Conservation (phyloP, 352 stramenopile genomes). For the Phytopythium oedochilum region DNA sequence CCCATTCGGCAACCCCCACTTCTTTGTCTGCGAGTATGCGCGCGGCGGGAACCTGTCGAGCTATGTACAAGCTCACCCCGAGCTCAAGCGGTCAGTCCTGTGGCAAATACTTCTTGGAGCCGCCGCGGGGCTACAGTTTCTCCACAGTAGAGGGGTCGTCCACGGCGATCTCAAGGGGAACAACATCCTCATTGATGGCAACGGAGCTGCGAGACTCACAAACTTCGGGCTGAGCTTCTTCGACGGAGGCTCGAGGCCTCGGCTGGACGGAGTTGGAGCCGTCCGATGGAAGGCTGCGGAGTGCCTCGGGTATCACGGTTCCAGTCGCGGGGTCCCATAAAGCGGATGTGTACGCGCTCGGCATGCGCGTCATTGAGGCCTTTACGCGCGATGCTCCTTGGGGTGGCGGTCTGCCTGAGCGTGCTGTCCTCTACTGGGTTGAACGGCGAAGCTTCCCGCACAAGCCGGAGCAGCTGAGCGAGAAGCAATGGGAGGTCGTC, state of each 20-base stretch:
- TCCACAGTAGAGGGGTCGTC: neutral
- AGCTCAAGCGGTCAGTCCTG: neutral
- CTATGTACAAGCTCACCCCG: neutral
- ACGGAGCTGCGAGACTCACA: neutral
- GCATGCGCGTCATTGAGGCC: neutral
- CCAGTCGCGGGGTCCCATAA: neutral
- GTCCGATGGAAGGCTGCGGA: neutral
- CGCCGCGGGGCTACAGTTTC: neutral
- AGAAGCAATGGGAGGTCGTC: neutral
- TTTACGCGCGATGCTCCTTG: neutral
- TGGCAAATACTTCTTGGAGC: neutral
- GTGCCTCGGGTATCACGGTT: neutral
- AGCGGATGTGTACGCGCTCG: neutral
- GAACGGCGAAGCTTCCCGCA: neutral
- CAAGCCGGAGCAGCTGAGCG: neutral
- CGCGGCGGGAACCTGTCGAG: neutral
- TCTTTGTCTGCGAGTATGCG: neutral
- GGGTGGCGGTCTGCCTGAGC: neutral
- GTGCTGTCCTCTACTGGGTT: neutral
- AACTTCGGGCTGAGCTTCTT: neutral
- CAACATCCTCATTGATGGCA: neutral
- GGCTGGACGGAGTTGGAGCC: neutral
- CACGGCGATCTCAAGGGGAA: neutral
- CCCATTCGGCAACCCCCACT: neutral
- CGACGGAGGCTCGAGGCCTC: neutral